These are phyloP conservation scores for Mycosarcoma mackinlayi DNA, from an alignment of 1,284 basidiomycete genomes.

Conservation along the genomic window DNA sequence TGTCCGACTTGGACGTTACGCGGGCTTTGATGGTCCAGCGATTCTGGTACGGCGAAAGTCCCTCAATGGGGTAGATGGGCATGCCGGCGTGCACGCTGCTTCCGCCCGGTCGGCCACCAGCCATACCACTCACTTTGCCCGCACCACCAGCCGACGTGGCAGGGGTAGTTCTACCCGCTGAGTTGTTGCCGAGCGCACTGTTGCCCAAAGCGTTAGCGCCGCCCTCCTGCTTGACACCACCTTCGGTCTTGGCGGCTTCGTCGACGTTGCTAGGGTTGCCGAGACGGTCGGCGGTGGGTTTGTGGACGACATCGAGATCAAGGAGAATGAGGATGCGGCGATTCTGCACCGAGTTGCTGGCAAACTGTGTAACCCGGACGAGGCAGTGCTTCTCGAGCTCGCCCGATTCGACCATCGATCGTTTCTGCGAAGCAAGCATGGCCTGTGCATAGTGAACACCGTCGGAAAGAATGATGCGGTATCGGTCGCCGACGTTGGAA, in stretches of 20 bases:
- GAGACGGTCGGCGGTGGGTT: conserved; percentile 49
- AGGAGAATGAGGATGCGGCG: conserved; percentile 86
- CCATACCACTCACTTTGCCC: conserved; percentile 23
- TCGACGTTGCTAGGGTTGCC: conserved; percentile 61
- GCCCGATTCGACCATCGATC: conserved; percentile 79
- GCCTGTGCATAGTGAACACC: conserved; percentile 70
- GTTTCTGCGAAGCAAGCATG: conserved; percentile 94
- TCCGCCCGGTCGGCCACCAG: conserved; percentile 46
- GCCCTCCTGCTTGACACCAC: conserved; percentile 42
- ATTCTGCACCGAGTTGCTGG: conserved; percentile 84
- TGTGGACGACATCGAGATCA: conserved; percentile 72
- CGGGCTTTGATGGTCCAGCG: conserved; percentile 96
- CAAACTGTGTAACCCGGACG: conserved; percentile 80
- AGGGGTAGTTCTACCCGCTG: conserved; percentile 45
- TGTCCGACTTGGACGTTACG: conserved; percentile 88
- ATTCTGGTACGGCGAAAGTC: conserved; percentile 95
- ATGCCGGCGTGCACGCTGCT: conserved; percentile 57
- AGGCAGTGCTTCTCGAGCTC: conserved; percentile 79
- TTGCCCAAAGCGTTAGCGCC: conserved; percentile 31
- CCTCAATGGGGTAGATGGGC: conserved; percentile 86
- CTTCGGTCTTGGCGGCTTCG: conserved; percentile 30
- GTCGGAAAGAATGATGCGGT: conserved; percentile 66
- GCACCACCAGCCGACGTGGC: conserved; percentile 42
- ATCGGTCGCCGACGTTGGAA: conserved; percentile 59
- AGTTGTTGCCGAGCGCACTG: conserved; percentile 31